These are phyloP conservation scores for Diaporthe ampelina DNA, from an alignment of 2,329 filamentous ascomycete genomes.

Conservation along the genomic window DNA sequence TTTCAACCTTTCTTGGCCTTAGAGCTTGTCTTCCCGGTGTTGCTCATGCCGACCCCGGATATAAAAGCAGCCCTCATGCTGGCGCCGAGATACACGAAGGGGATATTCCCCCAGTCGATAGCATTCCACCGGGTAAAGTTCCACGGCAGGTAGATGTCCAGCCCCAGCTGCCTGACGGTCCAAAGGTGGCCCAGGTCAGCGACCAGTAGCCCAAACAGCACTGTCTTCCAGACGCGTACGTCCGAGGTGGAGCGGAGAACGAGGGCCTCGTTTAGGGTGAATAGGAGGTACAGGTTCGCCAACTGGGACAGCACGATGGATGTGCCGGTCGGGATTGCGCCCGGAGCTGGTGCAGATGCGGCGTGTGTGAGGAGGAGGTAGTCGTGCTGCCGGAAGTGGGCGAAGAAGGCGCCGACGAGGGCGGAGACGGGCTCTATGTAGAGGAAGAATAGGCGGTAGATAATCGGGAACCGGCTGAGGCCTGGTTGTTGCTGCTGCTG, in stretches of 20 bases:
- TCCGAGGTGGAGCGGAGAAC: slow-evolving; percentile 79
- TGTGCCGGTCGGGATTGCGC: slow-evolving; percentile 68
- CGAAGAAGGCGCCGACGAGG: slow-evolving; percentile 66
- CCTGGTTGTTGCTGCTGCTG: slow-evolving; percentile 44
- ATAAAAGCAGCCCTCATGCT: slow-evolving; percentile 72
- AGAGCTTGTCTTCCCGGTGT: slow-evolving; percentile 43
- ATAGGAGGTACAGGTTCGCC: slow-evolving; percentile 83
- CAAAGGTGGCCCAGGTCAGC: slow-evolving; percentile 85
- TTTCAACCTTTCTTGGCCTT: slow-evolving; percentile 25
- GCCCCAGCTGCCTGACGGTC: slow-evolving; percentile 72
- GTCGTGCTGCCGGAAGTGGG: slow-evolving; percentile 61
- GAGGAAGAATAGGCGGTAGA: slow-evolving; percentile 82
- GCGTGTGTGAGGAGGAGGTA: slow-evolving; percentile 77
- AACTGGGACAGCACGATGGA: slow-evolving; percentile 80
- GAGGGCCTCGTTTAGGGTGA: slow-evolving; percentile 82
- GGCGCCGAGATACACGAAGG: slow-evolving; percentile 78
- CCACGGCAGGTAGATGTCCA: slow-evolving; percentile 69
- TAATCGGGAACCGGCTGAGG: slow-evolving; percentile 64
- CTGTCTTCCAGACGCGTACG: slow-evolving; percentile 76
- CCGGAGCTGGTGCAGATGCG: slow-evolving; percentile 59
- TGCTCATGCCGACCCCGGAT: slow-evolving; percentile 65
- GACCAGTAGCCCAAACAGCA: slow-evolving; percentile 77
- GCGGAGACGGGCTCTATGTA: slow-evolving; percentile 75
- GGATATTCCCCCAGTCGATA: slow-evolving; percentile 77
- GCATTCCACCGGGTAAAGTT: slow-evolving; percentile 73